phyloP scores from a whole-genome alignment of 345 rosid species.

The Camelina neglecta region DNA sequence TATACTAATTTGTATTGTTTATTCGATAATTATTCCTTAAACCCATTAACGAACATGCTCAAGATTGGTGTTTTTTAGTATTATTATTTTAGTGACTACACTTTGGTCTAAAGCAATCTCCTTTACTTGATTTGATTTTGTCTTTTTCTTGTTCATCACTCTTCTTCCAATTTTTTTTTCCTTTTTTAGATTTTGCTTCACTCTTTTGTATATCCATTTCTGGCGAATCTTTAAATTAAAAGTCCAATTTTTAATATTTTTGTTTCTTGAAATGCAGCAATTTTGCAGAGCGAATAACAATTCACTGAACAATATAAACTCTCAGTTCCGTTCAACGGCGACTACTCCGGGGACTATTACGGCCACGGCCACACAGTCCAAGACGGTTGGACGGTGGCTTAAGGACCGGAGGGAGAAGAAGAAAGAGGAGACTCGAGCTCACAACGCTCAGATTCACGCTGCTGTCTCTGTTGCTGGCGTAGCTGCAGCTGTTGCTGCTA shows the following conservation, averaged over 20 bases:
- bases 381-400: slow-evolving; percentile 86
- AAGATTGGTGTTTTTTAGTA: neutral
- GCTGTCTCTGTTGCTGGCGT: slow-evolving; percentile 87
- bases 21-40: neutral
- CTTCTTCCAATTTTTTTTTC: slow-evolving; percentile 4
- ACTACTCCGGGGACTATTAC: slow-evolving; percentile 42
- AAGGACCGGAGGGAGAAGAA: slow-evolving; percentile 88
- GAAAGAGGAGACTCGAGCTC: slow-evolving; percentile 79
- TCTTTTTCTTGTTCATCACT: slow-evolving; percentile 44
- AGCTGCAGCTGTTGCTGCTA: slow-evolving; percentile 85
- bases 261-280: slow-evolving; percentile 53
- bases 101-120: slow-evolving; percentile 42
- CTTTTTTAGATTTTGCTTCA: slow-evolving; percentile 21
- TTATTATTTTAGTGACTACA: slow-evolving; percentile 13
- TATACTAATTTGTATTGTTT: neutral
- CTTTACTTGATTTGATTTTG: slow-evolving; percentile 43
- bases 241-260: neutral
- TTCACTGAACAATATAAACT: slow-evolving; percentile 40
- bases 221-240: slow-evolving; percentile 8
- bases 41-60: neutral
- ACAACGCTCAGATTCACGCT: slow-evolving; percentile 88
- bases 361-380: slow-evolving; percentile 54
- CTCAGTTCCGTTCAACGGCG: slow-evolving; percentile 52
- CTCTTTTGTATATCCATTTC: slow-evolving; percentile 20
- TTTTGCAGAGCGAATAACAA: slow-evolving; percentile 59